A percentile compares a stretch with the other conserved stretches of the same genome.
Conservation (phyloP, 305 asterid genomes). For the Ilex paraguariensis region DNA sequence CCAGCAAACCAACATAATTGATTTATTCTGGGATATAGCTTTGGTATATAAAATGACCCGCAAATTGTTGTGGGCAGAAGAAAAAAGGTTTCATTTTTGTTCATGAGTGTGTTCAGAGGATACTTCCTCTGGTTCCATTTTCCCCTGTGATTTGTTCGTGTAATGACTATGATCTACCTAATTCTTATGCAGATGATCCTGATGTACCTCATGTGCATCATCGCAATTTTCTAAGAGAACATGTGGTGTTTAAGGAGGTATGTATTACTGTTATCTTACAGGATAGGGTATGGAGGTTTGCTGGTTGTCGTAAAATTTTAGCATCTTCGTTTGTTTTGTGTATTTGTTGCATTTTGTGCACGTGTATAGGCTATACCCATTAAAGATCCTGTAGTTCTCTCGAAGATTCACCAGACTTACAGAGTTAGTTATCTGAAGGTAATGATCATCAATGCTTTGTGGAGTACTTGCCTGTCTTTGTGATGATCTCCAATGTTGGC, state of each 20-base stretch:
- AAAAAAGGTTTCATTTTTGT: neutral
- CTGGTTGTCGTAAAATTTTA: neutral
- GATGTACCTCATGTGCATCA: constrained; percentile 66
- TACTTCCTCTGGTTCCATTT: constrained; percentile 6
- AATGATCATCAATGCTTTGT: constrained; percentile 13
- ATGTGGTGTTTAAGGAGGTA: constrained; percentile 95
- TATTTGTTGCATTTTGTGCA: constrained; percentile 8
- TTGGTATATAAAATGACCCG: neutral
- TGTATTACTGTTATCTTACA: neutral
- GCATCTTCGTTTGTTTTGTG: neutral
- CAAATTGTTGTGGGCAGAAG: neutral
- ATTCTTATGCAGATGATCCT: constrained; percentile 74
- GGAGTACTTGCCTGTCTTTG: constrained; percentile 14
- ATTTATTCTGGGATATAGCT: no score
- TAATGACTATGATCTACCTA: constrained; percentile 16
- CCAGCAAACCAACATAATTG: no score
- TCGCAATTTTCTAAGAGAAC: constrained; percentile 84
- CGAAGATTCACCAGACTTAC: constrained; percentile 96
- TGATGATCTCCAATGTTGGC: constrained; percentile 19
- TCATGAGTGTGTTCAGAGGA: neutral
- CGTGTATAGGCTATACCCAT: constrained; percentile 78
- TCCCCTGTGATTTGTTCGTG: constrained; percentile 12
- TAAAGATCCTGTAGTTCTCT: constrained; percentile 67
- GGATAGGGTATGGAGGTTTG: neutral
- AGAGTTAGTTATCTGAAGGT: constrained; percentile 94